Conservation (phyloP, 2,329 filamentous ascomycete species). For the Trichoderma harzianum region DNA sequence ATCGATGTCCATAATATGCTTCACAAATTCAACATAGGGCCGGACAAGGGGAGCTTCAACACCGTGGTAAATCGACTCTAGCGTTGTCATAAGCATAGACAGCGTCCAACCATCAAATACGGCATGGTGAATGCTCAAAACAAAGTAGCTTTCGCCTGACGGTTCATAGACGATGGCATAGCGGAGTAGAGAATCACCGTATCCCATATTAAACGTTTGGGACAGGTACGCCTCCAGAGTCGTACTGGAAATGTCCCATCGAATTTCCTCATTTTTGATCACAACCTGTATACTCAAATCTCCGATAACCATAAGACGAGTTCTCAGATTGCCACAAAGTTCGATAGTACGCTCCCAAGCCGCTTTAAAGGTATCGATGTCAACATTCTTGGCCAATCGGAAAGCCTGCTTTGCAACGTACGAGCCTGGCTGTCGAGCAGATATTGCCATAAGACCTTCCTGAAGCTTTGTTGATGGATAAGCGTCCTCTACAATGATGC, state of each 20-base stretch:
- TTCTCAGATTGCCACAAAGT: constrained; percentile 16
- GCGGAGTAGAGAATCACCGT: background rate
- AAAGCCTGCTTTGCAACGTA: constrained; percentile 34
- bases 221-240: background rate
- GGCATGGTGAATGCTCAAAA: constrained; percentile 22
- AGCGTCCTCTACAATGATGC: constrained; percentile 28
- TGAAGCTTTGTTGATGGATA: constrained; percentile 40
- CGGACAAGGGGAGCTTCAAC: background rate
- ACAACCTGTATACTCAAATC: background rate
- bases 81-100: background rate
- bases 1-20: constrained; percentile 2
- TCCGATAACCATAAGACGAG: constrained; percentile 14
- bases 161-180: constrained; percentile 9
- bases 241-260: background rate
- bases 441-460: constrained; percentile 37
- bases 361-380: constrained; percentile 26
- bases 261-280: background rate
- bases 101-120: constrained; percentile 26
- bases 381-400: constrained; percentile 21
- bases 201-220: background rate
- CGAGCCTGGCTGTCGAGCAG: constrained; percentile 28
- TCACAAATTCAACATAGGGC: constrained; percentile 20
- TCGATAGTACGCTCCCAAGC: constrained; percentile 26
- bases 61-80: constrained; percentile 3
- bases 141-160: constrained; percentile 15